Conservation (phyloP, 1,284 basidiomycete genomes). For the Sporisorium iseilematis-ciliati region DNA sequence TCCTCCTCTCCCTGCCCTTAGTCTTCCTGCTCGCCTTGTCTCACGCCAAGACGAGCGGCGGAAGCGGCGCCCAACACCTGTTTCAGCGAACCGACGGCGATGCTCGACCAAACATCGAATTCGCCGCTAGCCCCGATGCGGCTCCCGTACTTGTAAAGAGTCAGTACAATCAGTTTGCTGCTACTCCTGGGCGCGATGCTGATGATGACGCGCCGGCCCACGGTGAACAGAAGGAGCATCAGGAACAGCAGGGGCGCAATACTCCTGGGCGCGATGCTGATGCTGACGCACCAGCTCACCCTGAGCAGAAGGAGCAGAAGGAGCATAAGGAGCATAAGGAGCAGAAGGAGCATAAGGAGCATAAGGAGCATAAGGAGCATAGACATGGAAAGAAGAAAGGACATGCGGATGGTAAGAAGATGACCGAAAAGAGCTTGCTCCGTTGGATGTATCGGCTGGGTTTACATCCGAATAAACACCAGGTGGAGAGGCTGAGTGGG, state of each 20-base stretch:
- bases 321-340: no score
- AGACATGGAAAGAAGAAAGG: constrained; percentile 3
- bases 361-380: background rate
- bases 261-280: background rate
- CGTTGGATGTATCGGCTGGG: constrained; percentile 23
- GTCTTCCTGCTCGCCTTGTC: background rate
- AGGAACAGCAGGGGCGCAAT: no score
- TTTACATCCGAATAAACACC: constrained; percentile 9
- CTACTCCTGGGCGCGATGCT: background rate
- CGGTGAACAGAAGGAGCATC: no score
- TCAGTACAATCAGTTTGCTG: constrained; percentile 28
- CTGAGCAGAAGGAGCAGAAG: no score
- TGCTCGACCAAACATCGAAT: constrained; percentile 4
- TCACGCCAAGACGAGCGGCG: background rate
- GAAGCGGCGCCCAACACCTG: background rate
- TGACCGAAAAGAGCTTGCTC: constrained; percentile 6
- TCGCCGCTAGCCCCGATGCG: background rate
- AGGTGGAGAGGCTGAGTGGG: constrained; percentile 7
- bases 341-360: background rate
- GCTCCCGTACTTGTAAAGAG: constrained; percentile 6
- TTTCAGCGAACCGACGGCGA: constrained; percentile 2
- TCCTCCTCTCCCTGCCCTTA: background rate
- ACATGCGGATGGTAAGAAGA: background rate
- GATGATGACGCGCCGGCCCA: background rate
- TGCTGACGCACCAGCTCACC: background rate